Evolutionary conservation across 805 yeast genomes (phyloP), one percentile per base, ranked within the genome.

Genomic region (Kodamaea jinghongensis): DNA sequence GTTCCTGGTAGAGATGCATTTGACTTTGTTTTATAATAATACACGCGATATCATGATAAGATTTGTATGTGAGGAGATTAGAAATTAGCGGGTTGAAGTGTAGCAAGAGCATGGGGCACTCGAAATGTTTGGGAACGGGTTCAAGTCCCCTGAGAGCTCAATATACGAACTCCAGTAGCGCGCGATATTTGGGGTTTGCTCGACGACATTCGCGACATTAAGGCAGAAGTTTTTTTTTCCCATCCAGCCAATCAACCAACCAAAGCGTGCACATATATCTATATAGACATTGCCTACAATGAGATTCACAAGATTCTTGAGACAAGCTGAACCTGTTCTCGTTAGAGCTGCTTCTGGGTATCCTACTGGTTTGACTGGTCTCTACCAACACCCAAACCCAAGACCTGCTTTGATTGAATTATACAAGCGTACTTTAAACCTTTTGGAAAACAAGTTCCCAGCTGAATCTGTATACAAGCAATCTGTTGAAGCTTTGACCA

Each of bases 321-420:
- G 54, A 58, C 67, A 67, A 48, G 69, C 64, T n/a, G 68, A 67
- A 51, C 67, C 78, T 54, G 81, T 76, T 8, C 70, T 82, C 42
- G 74, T 82, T 44, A 77, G 72, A 53, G 67, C 86, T 9, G 72
- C 74, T 3, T 65, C 68, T 27, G 89, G 88, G 0, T 69, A 79
- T 51, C 91, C 91, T 22, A 87, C 95, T 14, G 96, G 96, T 48
- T 51, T 87, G 45, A 76, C 96, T 3, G 95, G 93, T 2, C 61
- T 87, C 46, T 72, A 66, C 54, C 85, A 82, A 59, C 93, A 86
- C 61, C 95, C 95, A 36, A 76, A 82, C 57, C 95, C 96, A 39
- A 77, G 87, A 60, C 90, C 91, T 2, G 86, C 89, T 2, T 70
- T 87, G 52, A 67, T 78, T 42, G 75, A 83, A 27, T 67, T 87